A percentile compares a stretch with the other conserved stretches of the same genome.
Conservation (phyloP, 345 rosid genomes). For the Turritis glabra region DNA sequence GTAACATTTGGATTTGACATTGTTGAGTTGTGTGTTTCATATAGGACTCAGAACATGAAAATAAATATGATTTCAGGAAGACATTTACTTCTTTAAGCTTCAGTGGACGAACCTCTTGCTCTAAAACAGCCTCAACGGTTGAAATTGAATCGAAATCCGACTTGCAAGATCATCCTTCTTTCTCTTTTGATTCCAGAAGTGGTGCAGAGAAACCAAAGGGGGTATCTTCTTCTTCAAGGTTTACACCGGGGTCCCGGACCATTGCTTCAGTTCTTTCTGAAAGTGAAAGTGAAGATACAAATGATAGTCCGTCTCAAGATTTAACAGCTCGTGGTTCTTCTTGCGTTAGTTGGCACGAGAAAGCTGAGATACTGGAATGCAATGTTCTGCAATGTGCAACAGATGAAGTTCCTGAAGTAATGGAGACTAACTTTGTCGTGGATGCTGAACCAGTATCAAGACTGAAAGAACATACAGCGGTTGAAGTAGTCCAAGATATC, state of each 20-base stretch:
- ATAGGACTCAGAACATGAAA: slow-evolving; percentile 4
- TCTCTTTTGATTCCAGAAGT: slow-evolving; percentile 62
- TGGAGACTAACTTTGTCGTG: slow-evolving; percentile 2
- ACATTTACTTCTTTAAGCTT: slow-evolving; percentile 33
- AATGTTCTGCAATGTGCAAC: slow-evolving; percentile 31
- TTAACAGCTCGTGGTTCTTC: slow-evolving; percentile 44
- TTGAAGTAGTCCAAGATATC: slow-evolving; percentile 61
- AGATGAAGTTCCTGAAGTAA: slow-evolving; percentile 35
- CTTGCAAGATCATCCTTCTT: slow-evolving; percentile 44
- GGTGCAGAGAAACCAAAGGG: slow-evolving; percentile 55
- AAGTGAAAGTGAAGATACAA: slow-evolving; percentile 40
- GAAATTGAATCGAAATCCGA: slow-evolving; percentile 9
- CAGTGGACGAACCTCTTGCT: slow-evolving; percentile 32
- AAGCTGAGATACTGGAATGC: slow-evolving; percentile 61
- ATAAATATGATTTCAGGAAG: slow-evolving; percentile 17
- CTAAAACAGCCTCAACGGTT: slow-evolving; percentile 27
- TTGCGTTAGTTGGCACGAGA: slow-evolving; percentile 72
- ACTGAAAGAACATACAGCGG: slow-evolving; percentile 43
- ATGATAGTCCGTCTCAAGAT: slow-evolving; percentile 50
- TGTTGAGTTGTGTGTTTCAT: slow-evolving; percentile 16
- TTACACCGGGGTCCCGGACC: slow-evolving; percentile 39
- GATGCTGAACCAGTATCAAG: slow-evolving; percentile 30
- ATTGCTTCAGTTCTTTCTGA: slow-evolving; percentile 50
- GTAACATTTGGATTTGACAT: slow-evolving; percentile 14
- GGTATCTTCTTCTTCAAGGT: slow-evolving; percentile 43